A percentile compares a stretch with the other conserved stretches of the same genome.
Conservation (phyloP, 371 early-diverging fungal genomes). For the Mucor velutinosus region DNA sequence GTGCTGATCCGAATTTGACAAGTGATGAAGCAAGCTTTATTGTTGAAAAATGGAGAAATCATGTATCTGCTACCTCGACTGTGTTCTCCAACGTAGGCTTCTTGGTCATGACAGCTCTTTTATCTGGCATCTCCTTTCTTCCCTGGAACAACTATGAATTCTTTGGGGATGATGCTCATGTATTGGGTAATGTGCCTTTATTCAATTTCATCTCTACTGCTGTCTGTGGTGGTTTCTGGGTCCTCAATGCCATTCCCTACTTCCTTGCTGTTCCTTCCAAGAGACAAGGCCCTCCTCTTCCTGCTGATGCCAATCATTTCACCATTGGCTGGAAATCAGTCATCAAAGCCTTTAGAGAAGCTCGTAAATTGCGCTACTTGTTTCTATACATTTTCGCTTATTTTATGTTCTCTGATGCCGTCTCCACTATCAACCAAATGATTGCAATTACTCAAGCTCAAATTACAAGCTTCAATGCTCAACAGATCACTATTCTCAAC, state of each 20-base stretch:
- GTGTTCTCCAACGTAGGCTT: conserved; percentile 52
- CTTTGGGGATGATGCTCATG: conserved; percentile 19
- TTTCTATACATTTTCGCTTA: conserved; percentile 60
- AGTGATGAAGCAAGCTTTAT: conserved; percentile 26
- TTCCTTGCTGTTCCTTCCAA: conserved; percentile 42
- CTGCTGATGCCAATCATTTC: conserved; percentile 31
- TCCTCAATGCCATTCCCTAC: conserved; percentile 48
- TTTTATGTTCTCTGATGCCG: conserved; percentile 63
- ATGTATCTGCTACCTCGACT: conserved; percentile 55
- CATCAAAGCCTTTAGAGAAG: conserved; percentile 37
- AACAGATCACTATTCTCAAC: conserved; percentile 43
- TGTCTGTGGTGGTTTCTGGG: conserved; percentile 51
- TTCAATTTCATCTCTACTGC: conserved; percentile 48
- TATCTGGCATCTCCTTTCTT: conserved; percentile 45
- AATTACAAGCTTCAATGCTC: conserved; percentile 42
- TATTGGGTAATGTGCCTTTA: conserved; percentile 45
- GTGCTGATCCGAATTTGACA: conserved; percentile 31
- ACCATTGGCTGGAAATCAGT: conserved; percentile 55
- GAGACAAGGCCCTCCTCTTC: conserved; percentile 44
- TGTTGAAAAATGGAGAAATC: conserved; percentile 49
- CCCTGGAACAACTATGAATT: conserved; percentile 36
- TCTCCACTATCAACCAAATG: conserved; percentile 55
- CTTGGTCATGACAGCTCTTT: conserved; percentile 40
- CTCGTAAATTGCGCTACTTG: conserved; percentile 47
- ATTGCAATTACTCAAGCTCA: conserved; percentile 44